Percentiles rank a stretch among this genome's conserved stretches.
These are phyloP conservation scores for Leccinum subfulvum DNA, from an alignment of 1,284 basidiomycete genomes.

Conservation along the genomic window DNA sequence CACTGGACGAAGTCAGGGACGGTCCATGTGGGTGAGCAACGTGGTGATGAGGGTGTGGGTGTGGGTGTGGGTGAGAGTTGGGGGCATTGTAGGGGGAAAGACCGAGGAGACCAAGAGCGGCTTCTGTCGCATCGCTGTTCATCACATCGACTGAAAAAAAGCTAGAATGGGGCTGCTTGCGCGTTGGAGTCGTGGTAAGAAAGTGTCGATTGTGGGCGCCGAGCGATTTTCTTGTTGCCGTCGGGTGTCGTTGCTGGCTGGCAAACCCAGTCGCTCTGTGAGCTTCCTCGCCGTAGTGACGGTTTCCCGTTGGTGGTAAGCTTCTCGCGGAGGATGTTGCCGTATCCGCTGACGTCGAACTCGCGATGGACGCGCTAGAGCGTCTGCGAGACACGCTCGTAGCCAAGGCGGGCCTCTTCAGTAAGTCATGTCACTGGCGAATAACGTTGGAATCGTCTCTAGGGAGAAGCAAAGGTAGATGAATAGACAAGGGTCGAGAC, in stretches of 20 bases:
- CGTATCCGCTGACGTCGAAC: too few species aligned
- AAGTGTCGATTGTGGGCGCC: constrained; percentile 17
- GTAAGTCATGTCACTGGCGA: too few species aligned
- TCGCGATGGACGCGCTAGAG: too few species aligned
- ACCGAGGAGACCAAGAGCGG: constrained; percentile 48
- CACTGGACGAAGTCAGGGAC: constrained; percentile 27
- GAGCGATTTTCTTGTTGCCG: constrained; percentile 21
- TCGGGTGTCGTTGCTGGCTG: constrained; percentile 7
- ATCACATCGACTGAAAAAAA: constrained; percentile 40
- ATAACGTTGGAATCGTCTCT: too few species aligned
- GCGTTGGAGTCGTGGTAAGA: constrained; percentile 12
- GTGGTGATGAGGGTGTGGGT: constrained; percentile 22
- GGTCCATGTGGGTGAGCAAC: constrained; percentile 29
- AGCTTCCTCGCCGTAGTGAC: constrained; percentile 8
- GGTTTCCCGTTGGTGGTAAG: neutral
- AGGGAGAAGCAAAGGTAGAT: too few species aligned
- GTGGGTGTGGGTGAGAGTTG: constrained; percentile 24
- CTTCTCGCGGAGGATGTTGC: too few species aligned
- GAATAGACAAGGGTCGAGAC: too few species aligned
- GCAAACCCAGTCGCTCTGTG: constrained; percentile 5
- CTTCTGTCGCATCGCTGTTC: constrained; percentile 51
- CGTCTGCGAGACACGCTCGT: too few species aligned
- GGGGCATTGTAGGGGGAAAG: constrained; percentile 38
- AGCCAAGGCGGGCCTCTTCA: too few species aligned
- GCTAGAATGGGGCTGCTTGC: constrained; percentile 3